Percentiles rank a stretch among this genome's conserved stretches.
Evolutionary conservation across 345 rosid species (phyloP).

Genomic region (Gossypioides kirkii): DNA sequence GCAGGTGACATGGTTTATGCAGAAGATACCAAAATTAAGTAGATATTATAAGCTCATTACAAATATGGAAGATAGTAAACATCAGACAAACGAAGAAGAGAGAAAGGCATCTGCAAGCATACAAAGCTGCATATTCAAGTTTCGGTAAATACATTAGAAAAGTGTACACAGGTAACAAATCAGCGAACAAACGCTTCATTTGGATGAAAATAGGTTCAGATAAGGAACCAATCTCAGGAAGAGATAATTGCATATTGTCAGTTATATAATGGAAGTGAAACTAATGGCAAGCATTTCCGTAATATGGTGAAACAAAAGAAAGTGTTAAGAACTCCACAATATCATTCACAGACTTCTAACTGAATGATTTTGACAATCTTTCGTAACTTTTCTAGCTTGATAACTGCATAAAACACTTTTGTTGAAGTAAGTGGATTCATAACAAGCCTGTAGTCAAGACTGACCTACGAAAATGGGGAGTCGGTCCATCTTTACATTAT

Average conservation of each 20-base stretch:
- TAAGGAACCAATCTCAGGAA: neutral
- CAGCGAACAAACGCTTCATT: too few relatives aligned
- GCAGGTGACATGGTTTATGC: neutral
- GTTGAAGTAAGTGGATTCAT: neutral
- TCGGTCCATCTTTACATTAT: slow-evolving; percentile 23
- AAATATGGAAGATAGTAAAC: neutral
- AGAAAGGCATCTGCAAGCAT: neutral
- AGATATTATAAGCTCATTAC: neutral
- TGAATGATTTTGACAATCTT: neutral
- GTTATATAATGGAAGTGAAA: slow-evolving; percentile 7
- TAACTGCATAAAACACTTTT: slow-evolving; percentile 1
- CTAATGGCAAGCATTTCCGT: slow-evolving; percentile 4
- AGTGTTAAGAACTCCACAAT: slow-evolving; percentile 8
- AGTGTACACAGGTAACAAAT: neutral
- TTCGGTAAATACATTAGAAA: neutral
- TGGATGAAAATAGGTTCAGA: neutral
- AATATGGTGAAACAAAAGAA: neutral
- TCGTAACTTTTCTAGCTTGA: slow-evolving; percentile 9
- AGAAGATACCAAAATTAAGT: neutral
- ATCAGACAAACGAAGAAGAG: neutral
- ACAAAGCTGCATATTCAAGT: neutral
- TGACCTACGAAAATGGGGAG: slow-evolving; percentile 25
- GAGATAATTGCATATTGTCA: slow-evolving; percentile 10
- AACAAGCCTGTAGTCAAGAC: slow-evolving; percentile 16
- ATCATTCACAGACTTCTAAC: neutral